Percentiles rank a stretch among this genome's conserved stretches.
phyloP scores from a whole-genome alignment of 2,329 filamentous ascomycete genomes.

The Hypoxylon sp. region DNA sequence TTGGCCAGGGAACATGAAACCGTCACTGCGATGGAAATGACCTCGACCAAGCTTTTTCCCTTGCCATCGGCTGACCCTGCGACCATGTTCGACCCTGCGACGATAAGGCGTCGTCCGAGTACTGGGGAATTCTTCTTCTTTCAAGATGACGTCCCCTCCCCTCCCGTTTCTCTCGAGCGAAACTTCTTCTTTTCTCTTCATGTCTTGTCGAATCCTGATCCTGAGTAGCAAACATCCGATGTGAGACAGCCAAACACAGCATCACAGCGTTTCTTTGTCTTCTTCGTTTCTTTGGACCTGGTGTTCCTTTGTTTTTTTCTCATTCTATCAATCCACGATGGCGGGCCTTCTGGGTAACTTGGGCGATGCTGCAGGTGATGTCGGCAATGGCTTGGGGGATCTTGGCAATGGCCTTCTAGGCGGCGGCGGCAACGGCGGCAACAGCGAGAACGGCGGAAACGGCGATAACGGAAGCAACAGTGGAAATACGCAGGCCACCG shows the following conservation, averaged over 20 bases:
- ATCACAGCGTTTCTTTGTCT: slow-evolving; percentile 21
- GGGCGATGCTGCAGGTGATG: slow-evolving; percentile 34
- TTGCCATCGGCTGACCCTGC: no score
- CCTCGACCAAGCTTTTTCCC: slow-evolving; percentile 25
- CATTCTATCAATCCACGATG: slow-evolving; percentile 38
- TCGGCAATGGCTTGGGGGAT: slow-evolving; percentile 30
- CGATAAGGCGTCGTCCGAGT: not conserved
- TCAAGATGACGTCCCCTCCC: slow-evolving; percentile 17
- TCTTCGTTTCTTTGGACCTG: slow-evolving; percentile 43
- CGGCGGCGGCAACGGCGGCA: slow-evolving; percentile 4
- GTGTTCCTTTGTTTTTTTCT: slow-evolving; percentile 39
- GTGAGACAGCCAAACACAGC: slow-evolving; percentile 26
- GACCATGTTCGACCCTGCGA: slow-evolving; percentile 17
- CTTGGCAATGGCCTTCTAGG: slow-evolving; percentile 26
- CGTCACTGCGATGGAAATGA: slow-evolving; percentile 33
- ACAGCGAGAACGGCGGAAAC: slow-evolving; percentile 20
- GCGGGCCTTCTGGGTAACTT: slow-evolving; percentile 41
- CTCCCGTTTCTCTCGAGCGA: slow-evolving; percentile 14
- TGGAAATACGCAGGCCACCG: no score
- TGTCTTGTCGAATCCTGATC: slow-evolving; percentile 12
- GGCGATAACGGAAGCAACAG: slow-evolving; percentile 16
- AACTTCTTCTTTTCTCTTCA: slow-evolving; percentile 23
- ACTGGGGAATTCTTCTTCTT: slow-evolving; percentile 29
- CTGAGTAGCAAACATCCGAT: slow-evolving; percentile 29
- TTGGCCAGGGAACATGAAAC: slow-evolving; percentile 43